phyloP scores from a whole-genome alignment of 352 stramenopile species.

The Pythium sp. region DNA sequence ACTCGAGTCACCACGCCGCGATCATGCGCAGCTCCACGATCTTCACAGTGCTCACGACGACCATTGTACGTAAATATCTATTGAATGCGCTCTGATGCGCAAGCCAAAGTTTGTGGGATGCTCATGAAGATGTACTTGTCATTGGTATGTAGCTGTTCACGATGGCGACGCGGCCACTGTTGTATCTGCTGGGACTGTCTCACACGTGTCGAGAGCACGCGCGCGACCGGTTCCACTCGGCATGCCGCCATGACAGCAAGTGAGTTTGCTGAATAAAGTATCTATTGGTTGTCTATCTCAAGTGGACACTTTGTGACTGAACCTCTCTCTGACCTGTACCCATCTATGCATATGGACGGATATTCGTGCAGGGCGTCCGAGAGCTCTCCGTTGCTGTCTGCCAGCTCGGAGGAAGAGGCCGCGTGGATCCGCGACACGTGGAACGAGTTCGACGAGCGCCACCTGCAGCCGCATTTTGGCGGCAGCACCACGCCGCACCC shows the following conservation, averaged over 20 bases:
- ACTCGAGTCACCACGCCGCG: conserved; percentile 37
- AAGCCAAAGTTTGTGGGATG: not conserved
- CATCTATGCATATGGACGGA: not conserved
- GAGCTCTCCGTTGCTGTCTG: conserved; percentile 23
- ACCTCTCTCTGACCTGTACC: not conserved
- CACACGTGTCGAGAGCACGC: conserved; percentile 27
- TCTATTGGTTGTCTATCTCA: not conserved
- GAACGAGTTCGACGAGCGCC: conserved; percentile 60
- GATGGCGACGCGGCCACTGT: conserved; percentile 24
- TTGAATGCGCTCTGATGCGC: too few relatives aligned
- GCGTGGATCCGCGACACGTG: conserved; percentile 50
- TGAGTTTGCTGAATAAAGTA: not conserved
- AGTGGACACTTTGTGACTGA: not conserved
- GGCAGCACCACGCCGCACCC: conserved; percentile 22
- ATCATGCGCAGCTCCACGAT: conserved; percentile 71
- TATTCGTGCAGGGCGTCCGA: conserved; percentile 9
- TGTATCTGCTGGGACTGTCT: conserved; percentile 24
- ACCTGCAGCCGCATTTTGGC: conserved; percentile 66
- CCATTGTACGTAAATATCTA: conserved; percentile 21
- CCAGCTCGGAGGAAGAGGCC: conserved; percentile 27
- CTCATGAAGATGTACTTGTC: not conserved
- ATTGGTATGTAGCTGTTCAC: conserved; percentile 25
- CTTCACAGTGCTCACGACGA: conserved; percentile 68
- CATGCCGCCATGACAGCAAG: not conserved
- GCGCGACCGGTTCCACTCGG: conserved; percentile 12